Base-by-base conservation (phyloP, 495 filamentous ascomycete species). In the Aspergillus affinis region DNA sequence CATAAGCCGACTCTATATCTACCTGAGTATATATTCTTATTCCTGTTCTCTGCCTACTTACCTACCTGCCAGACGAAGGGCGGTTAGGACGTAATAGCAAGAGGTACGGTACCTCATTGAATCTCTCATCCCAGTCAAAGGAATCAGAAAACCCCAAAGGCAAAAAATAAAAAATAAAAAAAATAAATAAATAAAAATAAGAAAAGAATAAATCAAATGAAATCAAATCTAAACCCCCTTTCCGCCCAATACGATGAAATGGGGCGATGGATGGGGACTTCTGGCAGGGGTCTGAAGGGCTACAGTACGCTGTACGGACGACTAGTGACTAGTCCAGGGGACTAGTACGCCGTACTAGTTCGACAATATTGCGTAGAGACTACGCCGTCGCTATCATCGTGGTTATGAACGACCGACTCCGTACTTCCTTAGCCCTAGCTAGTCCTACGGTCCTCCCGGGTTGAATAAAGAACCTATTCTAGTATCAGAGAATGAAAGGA, bases 191-290 rank as follows among this genome's bases (percentile, higher is more conserved):
- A 26, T 49, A 49, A 49, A 20, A 49, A 7, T 12, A 49, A 9
- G n/a, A n/a, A n/a, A n/a, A n/a, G n/a, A 49, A 49, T 49, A 26
- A 26, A 49, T 21, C 17, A 18, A 21, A 48, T 48, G 10, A 48
- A 6, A 48, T 48, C 20, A n/a, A 48, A 13, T 48, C 17, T 1
- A 48, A 48, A 18, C 21, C 21, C 18, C 47, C 21, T 20, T 49
- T 49, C 56, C 59, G 55, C 63, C 59, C 55, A 56, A 55, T 27
- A 61, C 59, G 48, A 55, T 61, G 63, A 41, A 41, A 41, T 41
- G 36, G 59, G 63, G 54, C 58, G 55, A 50, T 46, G 46, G 26
- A 48, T 32, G 21, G 57, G 32, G 48, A 54, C 48, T 19, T 56
- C 49, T 49, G 58, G 51, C 51, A 53, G 51, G 23, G 51, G 10